Evolutionary conservation across 2,329 filamentous ascomycete genomes (phyloP).

Genomic region (Penicillium sumatraense): DNA sequence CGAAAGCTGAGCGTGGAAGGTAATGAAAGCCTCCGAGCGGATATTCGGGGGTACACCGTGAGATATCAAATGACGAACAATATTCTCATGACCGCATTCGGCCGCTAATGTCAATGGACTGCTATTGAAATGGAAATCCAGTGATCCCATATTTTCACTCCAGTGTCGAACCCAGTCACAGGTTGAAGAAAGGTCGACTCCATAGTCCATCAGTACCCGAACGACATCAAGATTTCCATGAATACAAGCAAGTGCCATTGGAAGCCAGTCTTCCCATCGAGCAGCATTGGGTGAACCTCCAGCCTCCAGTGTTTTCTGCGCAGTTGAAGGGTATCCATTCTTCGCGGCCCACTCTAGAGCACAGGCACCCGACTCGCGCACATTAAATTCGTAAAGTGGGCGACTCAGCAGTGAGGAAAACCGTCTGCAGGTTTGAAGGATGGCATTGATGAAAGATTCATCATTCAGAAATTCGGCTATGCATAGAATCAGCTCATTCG

Average conservation of each 20-base stretch:
- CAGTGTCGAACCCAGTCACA: background rate
- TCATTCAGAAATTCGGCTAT: background rate
- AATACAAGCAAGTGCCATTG: background rate
- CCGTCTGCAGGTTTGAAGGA: background rate
- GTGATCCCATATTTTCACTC: background rate
- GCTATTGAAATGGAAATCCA: background rate
- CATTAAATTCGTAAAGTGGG: background rate
- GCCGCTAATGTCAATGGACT: background rate
- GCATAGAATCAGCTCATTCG: background rate
- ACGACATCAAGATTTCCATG: background rate
- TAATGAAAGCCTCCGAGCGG: background rate
- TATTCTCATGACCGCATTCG: background rate
- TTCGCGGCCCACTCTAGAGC: background rate
- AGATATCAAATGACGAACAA: background rate
- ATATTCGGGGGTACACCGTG: background rate
- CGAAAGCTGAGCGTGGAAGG: background rate
- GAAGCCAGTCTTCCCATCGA: background rate
- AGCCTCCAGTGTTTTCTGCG: background rate
- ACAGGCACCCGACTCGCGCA: background rate
- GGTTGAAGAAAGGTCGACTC: background rate
- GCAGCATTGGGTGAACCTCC: background rate
- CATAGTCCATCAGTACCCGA: background rate
- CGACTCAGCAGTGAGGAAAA: background rate
- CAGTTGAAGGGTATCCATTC: background rate
- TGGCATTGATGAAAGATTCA: background rate